Base-by-base conservation (phyloP, 331 rosid genomes). In the Ulmus americana region DNA sequence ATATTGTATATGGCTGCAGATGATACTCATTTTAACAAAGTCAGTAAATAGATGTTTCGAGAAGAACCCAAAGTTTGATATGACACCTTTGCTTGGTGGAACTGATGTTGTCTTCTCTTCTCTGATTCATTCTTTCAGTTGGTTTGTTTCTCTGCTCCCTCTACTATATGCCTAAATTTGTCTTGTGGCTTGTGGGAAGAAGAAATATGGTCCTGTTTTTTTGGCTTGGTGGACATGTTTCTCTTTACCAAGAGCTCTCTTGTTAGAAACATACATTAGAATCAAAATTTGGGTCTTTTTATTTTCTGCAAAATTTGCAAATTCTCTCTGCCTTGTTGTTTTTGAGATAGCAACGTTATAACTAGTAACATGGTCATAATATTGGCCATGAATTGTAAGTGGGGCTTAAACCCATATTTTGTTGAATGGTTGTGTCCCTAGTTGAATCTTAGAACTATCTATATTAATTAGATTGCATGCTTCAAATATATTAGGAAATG, bases 51-150 rank as follows among this genome's bases (percentile, higher is more conserved):
- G 83, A 76, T 88, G 91, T 81, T 91, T 91, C 76, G 97, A 88
- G 90, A 91, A 85, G 92, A 91, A 91, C 56, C 79, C 97, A 12
- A 91, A 88, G 87, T 91, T 91, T 81, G 97, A 91, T 69, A 91
- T 88, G 96, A 82, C 97, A 65, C 85, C 96, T 67, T 82, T 91
- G 84, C 96, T 91, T 67, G 97, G 97, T 72, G 97, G 96, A 81
- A 91, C 97, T 14, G 96, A 91, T 73, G 67, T 47, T 73, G 95
- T 91, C 80, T 91, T 91, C 95, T 84, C 97, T 51, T 86, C 96
- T 12, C 88, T 91, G 68, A 83, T 91, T 81, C 96, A 84, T 74
- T 91, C 92, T 63, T 88, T 91, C 81, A 77, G 82, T 69, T 81
- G 97, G 97, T 91, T 76, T 65, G 97, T 91, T 77, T 88, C 90